Percentiles rank a stretch among this genome's conserved stretches.
phyloP scores from a whole-genome alignment of 148 eudicot genomes.

The Diospyros lotus region DNA sequence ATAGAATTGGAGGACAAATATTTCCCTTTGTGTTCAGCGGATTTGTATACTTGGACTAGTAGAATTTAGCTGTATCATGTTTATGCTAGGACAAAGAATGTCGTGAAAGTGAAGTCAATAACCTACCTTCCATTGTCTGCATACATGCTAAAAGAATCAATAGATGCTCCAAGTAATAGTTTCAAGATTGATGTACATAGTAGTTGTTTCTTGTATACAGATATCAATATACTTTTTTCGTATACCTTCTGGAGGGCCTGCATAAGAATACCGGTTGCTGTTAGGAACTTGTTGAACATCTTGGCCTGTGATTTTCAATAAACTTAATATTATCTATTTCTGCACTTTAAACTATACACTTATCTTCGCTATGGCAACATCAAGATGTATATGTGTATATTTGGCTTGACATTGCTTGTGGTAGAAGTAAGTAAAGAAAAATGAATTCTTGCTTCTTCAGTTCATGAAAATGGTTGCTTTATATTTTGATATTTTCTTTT shows the following conservation, averaged over 20 bases:
- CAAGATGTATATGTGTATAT: not conserved
- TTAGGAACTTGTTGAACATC: not conserved
- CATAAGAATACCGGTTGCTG: no score
- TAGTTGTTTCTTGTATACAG: no score
- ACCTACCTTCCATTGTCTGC: not conserved
- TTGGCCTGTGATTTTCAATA: slow-evolving; percentile 1
- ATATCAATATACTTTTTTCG: no score
- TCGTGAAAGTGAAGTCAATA: not conserved
- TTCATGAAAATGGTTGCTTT: not conserved
- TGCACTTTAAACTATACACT: not conserved
- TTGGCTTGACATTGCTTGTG: not conserved
- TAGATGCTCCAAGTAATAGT: not conserved
- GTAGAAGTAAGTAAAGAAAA: not conserved
- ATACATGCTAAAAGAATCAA: not conserved
- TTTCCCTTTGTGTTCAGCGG: no score
- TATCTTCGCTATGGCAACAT: not conserved
- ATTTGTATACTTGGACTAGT: not conserved
- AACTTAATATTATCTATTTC: not conserved
- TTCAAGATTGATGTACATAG: not conserved
- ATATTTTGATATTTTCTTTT: not conserved
- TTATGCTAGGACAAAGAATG: not conserved
- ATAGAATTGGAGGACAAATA: no score
- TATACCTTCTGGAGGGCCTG: no score
- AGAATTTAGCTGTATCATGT: not conserved
- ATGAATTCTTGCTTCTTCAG: not conserved